phyloP scores from a whole-genome alignment of 1,139 yeast genomes.

The Scheffersomyces cryptocercus region DNA sequence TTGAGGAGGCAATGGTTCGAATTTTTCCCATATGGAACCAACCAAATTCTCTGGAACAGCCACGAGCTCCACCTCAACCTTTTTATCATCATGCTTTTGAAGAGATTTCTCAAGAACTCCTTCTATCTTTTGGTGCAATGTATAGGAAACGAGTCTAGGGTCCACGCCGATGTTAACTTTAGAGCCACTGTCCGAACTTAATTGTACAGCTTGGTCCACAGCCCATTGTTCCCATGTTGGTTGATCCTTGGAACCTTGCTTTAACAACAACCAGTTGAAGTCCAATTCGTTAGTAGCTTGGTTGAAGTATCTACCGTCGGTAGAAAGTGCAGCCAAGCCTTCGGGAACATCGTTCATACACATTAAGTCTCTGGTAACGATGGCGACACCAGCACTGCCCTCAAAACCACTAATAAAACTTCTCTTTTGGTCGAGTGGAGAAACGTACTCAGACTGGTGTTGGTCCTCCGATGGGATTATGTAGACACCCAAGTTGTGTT shows the following conservation, averaged over 20 bases:
- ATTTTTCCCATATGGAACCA: slow-evolving; percentile 70
- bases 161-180: slow-evolving; percentile 48
- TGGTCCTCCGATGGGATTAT: slow-evolving; percentile 91
- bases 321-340: slow-evolving; percentile 77
- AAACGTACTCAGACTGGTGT: slow-evolving; percentile 90
- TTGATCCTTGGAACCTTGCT: slow-evolving; percentile 73
- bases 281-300: slow-evolving; percentile 91
- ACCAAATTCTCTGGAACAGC: slow-evolving; percentile 71
- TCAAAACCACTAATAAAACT: slow-evolving; percentile 86
- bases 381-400: slow-evolving; percentile 94
- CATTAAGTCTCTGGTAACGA: slow-evolving; percentile 72
- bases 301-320: slow-evolving; percentile 92
- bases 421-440: slow-evolving; percentile 78
- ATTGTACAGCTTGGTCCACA: slow-evolving; percentile 59
- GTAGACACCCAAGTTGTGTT: slow-evolving; percentile 69
- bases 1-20: slow-evolving; percentile 50
- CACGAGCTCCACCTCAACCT: slow-evolving; percentile 56
- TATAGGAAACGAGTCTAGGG: slow-evolving; percentile 67
- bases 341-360: slow-evolving; percentile 58
- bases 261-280: slow-evolving; percentile 82
- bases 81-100: slow-evolving; percentile 16
- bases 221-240: slow-evolving; percentile 92
- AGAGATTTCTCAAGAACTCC: slow-evolving; percentile 21
- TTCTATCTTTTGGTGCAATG: slow-evolving; percentile 29
- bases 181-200: slow-evolving; percentile 42